phyloP scores from a whole-genome alignment of 208 protist species.

The Trypanosoma congolense region DNA sequence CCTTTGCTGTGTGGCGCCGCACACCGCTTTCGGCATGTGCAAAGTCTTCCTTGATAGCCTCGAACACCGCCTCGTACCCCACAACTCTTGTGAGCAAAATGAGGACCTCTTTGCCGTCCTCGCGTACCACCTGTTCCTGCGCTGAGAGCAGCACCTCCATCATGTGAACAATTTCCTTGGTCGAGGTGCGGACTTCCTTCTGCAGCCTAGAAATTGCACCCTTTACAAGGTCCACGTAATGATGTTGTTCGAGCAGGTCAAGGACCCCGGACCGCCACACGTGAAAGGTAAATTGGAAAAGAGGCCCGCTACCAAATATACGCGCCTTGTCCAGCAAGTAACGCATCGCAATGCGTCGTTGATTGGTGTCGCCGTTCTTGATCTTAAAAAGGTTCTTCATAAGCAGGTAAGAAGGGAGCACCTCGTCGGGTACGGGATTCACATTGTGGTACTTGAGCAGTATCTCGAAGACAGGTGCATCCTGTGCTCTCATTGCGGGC shows the following conservation, averaged over 20 bases:
- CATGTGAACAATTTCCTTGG: slow-evolving; percentile 98
- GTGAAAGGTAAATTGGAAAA: slow-evolving; percentile 98
- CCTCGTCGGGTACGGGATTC: slow-evolving; percentile 83
- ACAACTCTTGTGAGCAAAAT: slow-evolving; percentile 98
- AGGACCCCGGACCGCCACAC: slow-evolving; percentile 96
- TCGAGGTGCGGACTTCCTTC: slow-evolving; percentile 94
- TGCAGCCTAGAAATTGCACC: slow-evolving; percentile 97
- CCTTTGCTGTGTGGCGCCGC: slow-evolving; percentile 97
- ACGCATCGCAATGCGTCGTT: slow-evolving; percentile 95
- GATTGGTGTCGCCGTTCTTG: slow-evolving; percentile 98
- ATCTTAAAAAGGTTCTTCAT: slow-evolving; percentile 98
- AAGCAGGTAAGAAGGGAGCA: slow-evolving; percentile 93
- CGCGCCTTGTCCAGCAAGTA: slow-evolving; percentile 97
- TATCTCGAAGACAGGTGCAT: slow-evolving; percentile 94
- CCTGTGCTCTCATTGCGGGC: slow-evolving; percentile 95
- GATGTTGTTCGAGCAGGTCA: slow-evolving; percentile 97
- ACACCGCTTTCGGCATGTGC: slow-evolving; percentile 97
- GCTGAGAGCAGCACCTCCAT: slow-evolving; percentile 98
- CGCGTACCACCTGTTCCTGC: slow-evolving; percentile 96
- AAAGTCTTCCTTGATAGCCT: slow-evolving; percentile 97
- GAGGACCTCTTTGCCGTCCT: slow-evolving; percentile 99
- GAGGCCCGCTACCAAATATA: slow-evolving; percentile 95
- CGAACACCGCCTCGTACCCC: slow-evolving; percentile 97
- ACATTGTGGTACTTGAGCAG: slow-evolving; percentile 91
- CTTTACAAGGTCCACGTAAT: slow-evolving; percentile 99